Conservation (phyloP, 257 asterid species). For the Solanum arcanum region DNA sequence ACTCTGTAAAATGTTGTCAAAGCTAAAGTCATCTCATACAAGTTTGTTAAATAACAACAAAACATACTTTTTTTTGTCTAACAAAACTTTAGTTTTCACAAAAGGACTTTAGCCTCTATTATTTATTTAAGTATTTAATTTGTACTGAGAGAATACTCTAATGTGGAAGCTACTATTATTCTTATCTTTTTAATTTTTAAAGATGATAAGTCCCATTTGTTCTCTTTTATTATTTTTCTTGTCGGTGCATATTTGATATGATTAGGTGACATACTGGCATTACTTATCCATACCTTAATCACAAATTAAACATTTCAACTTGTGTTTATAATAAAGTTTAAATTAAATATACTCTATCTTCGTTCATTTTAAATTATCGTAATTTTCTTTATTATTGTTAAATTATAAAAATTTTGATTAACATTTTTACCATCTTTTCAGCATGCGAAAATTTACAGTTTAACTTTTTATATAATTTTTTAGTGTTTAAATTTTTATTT, state of each 20-base stretch:
- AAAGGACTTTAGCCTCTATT: not conserved
- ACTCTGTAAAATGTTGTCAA: slow-evolving; percentile 26
- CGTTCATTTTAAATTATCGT: not conserved
- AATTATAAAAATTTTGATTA: too few species aligned
- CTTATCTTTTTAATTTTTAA: not conserved
- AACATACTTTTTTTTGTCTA: not conserved
- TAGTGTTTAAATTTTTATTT: too few species aligned
- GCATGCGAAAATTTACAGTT: too few species aligned
- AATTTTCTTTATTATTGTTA: too few species aligned
- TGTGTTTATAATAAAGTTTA: not conserved
- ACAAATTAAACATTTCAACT: not conserved
- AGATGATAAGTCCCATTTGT: not conserved
- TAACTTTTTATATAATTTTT: fast-evolving
- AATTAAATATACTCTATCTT: not conserved
- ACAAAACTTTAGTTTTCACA: slow-evolving; percentile 3
- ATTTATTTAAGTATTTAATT: not conserved
- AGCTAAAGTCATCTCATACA: slow-evolving; percentile 14
- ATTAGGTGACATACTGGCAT: not conserved
- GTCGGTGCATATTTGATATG: not conserved
- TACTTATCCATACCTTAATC: not conserved
- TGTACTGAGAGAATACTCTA: not conserved
- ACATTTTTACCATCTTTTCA: too few species aligned
- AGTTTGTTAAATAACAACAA: slow-evolving; percentile 7
- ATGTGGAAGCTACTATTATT: slow-evolving; percentile 7
- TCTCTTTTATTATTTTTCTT: not conserved